Evolutionary conservation across 208 protist species (phyloP), one percentile per base, ranked within the genome.

Genomic region (Phytomonas sp.): DNA sequence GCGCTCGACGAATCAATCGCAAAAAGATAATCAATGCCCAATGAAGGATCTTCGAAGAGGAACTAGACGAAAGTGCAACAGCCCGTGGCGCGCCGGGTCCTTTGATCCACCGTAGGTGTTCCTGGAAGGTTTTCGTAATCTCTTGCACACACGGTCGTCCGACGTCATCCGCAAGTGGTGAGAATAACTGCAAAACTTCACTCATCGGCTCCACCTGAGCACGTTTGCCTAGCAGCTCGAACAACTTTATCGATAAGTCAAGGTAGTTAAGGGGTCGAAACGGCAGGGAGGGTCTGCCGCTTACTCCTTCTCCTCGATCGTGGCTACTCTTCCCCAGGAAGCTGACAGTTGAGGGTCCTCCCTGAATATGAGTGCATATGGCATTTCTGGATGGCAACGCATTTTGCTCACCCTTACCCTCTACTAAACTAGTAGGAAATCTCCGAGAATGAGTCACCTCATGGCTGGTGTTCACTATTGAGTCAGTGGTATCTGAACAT

Each of bases 101-200:
- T 69, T 84, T 83, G 42, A 96, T 83, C 14, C 83, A 75, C 32
- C 88, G 83, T 36, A 92, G 81, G 75, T 94, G 88, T 64, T 94
- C 86, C 26, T 68, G 61, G 2, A 96, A 66, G 12, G 87, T 73
- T 7, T 71, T 63, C 32, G 80, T 77, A 19, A 94, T 77, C 73
- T 94, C 86, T 12, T 78, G 66, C 19, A 93, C 82, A 61, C 83
- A 91, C 14, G 81, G 76, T 40, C 75, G 65, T 67, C 91, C 74
- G 10, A 96, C 88, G 76, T 96, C 91, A 67, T 93, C 88, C 31
- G 81, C 70, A 40, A 96, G 76, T 23, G 87, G 88, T 23, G 84
- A 80, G 74, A 88, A 96, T 34, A 96, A 83, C 29, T 56, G 68
- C 78, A 70, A 60, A 40, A 75, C 42, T 52, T 33, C 59, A 31